A percentile compares a stretch with the other conserved stretches of the same genome.
Conservation (phyloP, 2,329 filamentous ascomycete genomes). For the Microcera coccophila region DNA sequence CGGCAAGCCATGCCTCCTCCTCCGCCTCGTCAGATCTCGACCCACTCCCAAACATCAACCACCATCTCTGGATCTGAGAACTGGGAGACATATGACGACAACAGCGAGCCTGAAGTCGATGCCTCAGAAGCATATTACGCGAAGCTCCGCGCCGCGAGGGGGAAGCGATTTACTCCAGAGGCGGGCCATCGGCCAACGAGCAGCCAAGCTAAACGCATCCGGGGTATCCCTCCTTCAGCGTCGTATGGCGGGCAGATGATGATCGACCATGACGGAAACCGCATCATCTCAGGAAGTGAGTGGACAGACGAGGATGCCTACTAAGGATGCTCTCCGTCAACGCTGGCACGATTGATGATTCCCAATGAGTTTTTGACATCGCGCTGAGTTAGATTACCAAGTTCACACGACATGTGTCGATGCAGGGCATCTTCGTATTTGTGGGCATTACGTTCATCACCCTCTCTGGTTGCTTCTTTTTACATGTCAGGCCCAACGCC, state of each 20-base stretch:
- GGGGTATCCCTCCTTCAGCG: constrained; percentile 49
- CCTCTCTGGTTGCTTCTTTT: constrained; percentile 13
- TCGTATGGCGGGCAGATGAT: constrained; percentile 46
- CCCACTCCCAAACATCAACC: constrained; percentile 74
- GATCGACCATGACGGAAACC: constrained; percentile 57
- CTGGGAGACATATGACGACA: constrained; percentile 95
- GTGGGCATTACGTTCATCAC: constrained; percentile 2
- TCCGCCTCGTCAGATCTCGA: constrained; percentile 59
- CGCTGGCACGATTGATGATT: background rate
- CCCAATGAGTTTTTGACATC: constrained; percentile 1
- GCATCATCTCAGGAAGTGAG: constrained; percentile 61
- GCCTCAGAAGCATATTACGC: constrained; percentile 75
- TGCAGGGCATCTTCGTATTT: constrained; percentile 22
- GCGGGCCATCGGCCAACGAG: constrained; percentile 39
- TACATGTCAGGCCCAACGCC: constrained; percentile 20
- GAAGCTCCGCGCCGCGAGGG: constrained; percentile 64
- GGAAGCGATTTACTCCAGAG: constrained; percentile 60
- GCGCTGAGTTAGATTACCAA: too few species aligned
- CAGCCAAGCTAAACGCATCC: constrained; percentile 50
- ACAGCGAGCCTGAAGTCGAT: constrained; percentile 71
- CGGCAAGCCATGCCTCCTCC: constrained; percentile 39
- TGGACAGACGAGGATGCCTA: constrained; percentile 65
- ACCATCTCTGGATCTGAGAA: constrained; percentile 83
- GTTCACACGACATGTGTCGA: constrained; percentile 25
- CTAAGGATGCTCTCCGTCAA: too few species aligned